Evolutionary conservation across 192 early-diverging fungal species (phyloP), one percentile per base, ranked within the genome.

Genomic region (Diversispora epigaea): DNA sequence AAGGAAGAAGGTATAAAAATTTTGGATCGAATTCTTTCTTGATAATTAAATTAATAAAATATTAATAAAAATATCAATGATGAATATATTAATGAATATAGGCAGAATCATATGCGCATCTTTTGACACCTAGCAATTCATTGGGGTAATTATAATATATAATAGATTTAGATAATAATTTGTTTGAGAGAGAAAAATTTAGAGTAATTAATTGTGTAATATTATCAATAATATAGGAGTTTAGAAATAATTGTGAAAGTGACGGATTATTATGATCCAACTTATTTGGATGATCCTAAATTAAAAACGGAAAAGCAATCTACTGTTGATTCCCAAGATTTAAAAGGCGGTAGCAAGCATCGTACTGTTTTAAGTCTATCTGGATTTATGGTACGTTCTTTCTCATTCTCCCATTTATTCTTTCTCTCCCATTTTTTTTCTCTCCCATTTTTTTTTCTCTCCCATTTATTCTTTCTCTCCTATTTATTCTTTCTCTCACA

Each of bases 231-330:
- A 21, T 64, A 77, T 46, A 84, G 81, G 22, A 70, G 81, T 21
- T 78, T 80, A 4, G 50, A 68, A 1, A 68, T 44, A 9, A 25
- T 57, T 6, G 43, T 63, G 4, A 66, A 62, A 32, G 25, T 32
- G 25, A 32, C 25, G 25, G 25, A 32, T 32, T 32, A 32, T 3
- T 98, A 98, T 68, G 86, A 96, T 80, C 95, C 96, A 9, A 90
- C 87, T 60, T 89, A 86, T 61, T 80, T 99, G 12, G 97, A 99
- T 77, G 91, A 95, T 71, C 93, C 94, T 11, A 91, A 91, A 14
- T 83, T 95, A 57, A 91, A 91, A 67, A 93, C 90, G 7, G 93
- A 91, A 50, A 88, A 91, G 54, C 77, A 80, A 4, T 87, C 86
- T 57, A 87, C 84, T 49, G 77, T 97, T 14, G 97, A 99, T 76